Conservation (phyloP, 129 eudicot genomes). For the Ambrosia trifida region DNA sequence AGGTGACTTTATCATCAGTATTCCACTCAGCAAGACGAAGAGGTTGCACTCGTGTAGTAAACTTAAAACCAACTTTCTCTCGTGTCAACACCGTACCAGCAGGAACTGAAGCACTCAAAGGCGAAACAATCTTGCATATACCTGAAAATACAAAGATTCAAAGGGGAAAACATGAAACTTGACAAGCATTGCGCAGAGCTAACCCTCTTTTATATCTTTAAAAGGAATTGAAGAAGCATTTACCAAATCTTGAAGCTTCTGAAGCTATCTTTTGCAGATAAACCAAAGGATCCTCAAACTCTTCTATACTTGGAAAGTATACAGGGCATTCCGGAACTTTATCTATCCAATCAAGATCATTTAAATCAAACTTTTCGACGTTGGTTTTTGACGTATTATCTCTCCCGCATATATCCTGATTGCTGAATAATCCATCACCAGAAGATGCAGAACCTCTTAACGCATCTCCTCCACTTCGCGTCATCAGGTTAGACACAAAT, state of each 20-base stretch:
- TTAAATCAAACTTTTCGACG: slow-evolving; percentile 55
- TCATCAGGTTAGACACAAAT: slow-evolving; percentile 44
- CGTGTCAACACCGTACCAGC: slow-evolving; percentile 90
- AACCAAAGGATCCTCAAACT: slow-evolving; percentile 87
- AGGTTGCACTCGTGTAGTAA: slow-evolving; percentile 95
- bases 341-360: slow-evolving; percentile 64
- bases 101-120: slow-evolving; percentile 86
- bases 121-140: slow-evolving; percentile 96
- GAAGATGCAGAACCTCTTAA: slow-evolving; percentile 65
- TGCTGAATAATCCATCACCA: slow-evolving; percentile 46
- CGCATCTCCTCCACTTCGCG: slow-evolving; percentile 81
- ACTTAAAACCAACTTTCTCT: slow-evolving; percentile 85
- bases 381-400: slow-evolving; percentile 48
- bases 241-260: slow-evolving; percentile 95
- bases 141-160: slow-evolving; percentile 47
- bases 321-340: slow-evolving; percentile 86
- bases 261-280: slow-evolving; percentile 90
- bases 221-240: slow-evolving; percentile 2
- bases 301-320: slow-evolving; percentile 74
- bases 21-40: slow-evolving; percentile 98
- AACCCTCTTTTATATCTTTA: neutral
- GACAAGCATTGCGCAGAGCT: neutral
- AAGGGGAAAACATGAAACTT: neutral
- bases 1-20: slow-evolving; percentile 87
- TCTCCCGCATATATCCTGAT: slow-evolving; percentile 32